Percentiles rank a stretch among this genome's conserved stretches.
Evolutionary conservation across 2,329 filamentous ascomycete genomes (phyloP).

Genomic region (Aspergillus ibericus): DNA sequence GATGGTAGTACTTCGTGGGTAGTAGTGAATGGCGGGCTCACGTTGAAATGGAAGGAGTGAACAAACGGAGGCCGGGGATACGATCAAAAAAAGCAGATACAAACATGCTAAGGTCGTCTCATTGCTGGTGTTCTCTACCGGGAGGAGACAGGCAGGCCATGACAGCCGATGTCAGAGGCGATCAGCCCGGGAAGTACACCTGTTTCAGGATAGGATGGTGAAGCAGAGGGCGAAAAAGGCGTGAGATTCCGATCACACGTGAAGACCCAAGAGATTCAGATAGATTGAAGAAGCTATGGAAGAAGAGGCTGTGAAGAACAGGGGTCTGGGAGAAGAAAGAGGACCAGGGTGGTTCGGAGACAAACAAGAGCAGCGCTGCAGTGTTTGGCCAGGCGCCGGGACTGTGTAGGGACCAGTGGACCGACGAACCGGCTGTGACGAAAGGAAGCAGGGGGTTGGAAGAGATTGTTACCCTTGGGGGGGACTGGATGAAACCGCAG

Average conservation of each 20-base stretch:
- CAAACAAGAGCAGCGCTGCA: background rate
- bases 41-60: slow-evolving; percentile 1
- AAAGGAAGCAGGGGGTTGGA: slow-evolving; percentile 5
- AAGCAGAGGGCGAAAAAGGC: slow-evolving; percentile 16
- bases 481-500: background rate
- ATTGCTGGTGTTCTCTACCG: slow-evolving; percentile 7
- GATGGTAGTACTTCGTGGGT: background rate
- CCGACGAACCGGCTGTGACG: background rate
- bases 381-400: background rate
- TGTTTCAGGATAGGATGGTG: slow-evolving; percentile 24
- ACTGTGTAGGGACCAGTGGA: background rate
- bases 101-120: slow-evolving; percentile 7
- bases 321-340: background rate
- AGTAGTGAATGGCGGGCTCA: background rate
- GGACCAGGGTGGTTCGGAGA: background rate
- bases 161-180: slow-evolving; percentile 16
- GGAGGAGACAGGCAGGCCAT: slow-evolving; percentile 12
- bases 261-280: background rate
- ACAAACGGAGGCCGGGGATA: background rate
- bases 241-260: slow-evolving; percentile 2
- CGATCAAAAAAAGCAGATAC: slow-evolving; percentile 1
- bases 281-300: background rate
- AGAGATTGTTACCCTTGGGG: background rate
- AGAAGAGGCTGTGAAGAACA: slow-evolving; percentile 1
- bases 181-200: slow-evolving; percentile 9